Conservation (phyloP, 2,329 filamentous ascomycete genomes). For the Trichophyton equinum region DNA sequence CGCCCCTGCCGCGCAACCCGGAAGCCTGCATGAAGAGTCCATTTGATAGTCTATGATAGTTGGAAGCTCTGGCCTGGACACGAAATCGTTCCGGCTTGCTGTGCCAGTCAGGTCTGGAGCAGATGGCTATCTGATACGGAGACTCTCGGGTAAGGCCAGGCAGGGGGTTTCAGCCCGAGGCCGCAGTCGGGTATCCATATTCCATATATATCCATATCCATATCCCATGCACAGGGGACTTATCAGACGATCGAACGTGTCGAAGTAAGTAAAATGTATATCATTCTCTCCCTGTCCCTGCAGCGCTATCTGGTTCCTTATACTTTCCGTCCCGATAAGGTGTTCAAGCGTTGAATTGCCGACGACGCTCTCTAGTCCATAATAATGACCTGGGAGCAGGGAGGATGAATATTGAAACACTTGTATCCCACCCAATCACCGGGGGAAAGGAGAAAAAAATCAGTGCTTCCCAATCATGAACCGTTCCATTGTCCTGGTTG, state of each 20-base stretch:
- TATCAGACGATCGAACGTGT: not conserved
- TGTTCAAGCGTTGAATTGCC: not conserved
- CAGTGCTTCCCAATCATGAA: slow-evolving; percentile 1
- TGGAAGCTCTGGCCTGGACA: not conserved
- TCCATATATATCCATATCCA: not conserved
- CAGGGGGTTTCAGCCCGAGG: not conserved
- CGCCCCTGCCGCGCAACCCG: not conserved
- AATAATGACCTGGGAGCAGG: not conserved
- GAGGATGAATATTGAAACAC: not conserved
- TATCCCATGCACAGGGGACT: not conserved
- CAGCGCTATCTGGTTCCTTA: not conserved
- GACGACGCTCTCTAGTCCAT: too few relatives aligned
- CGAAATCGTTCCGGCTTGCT: not conserved
- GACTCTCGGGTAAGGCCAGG: not conserved
- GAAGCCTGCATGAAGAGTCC: not conserved
- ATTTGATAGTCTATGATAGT: too few relatives aligned
- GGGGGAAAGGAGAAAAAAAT: not conserved
- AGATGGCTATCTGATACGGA: not conserved
- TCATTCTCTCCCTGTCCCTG: slow-evolving; percentile 1
- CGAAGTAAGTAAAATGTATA: not conserved
- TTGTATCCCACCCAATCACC: not conserved
- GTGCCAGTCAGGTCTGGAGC: not conserved
- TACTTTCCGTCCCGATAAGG: not conserved
- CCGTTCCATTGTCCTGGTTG: not conserved
- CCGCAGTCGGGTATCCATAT: not conserved